Evolutionary conservation across 441 rosid genomes (phyloP), one percentile per base, ranked within the genome.

Genomic region (Pelargonium australe): DNA sequence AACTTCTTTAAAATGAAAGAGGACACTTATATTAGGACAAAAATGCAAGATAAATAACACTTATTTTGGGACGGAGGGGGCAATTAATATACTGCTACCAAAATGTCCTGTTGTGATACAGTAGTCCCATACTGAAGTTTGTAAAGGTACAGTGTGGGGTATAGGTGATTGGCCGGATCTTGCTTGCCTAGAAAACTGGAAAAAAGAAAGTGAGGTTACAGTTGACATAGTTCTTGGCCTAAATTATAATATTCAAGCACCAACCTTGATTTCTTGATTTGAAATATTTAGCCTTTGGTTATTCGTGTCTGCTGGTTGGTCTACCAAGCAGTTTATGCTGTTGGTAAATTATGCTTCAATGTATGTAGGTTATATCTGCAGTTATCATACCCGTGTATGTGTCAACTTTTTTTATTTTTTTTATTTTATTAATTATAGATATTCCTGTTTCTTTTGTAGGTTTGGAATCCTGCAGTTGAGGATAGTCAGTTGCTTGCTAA

Each of bases 391-490:
- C 34, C 23, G 31, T 31, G 23, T 20, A 58, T 58, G 63, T 20
- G 20, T 58, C 34, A 58, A 31, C 31, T 3, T 20, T 3, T 20
- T 55, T 2, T 31, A 20, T 20, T 20, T 20, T 20, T 20, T 31
- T 2, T 31, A 2, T 31, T 2, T 51, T 55, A 34, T 64, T 67
- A 6, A 70, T 20, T 40, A 43, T 60, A 12, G 28, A 23, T 51
- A 13, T 58, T 41, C 62, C 34, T 76, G 72, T 70, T 45, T 77
- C 62, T 62, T 77, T 67, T 79, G 71, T 74, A 90, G 99, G 83
- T 47, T 80, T 83, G 82, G 67, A 72, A 73, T 79, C 73, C 83
- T 71, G 85, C 81, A 70, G 75, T 73, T 65, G 90, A 85, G 66
- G 77, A 72, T 73, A 71, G 79, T 76, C 79, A 75, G 76, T 75